Conservation (phyloP, 164 flowering plant genomes). For the Liquidambar formosana region DNA sequence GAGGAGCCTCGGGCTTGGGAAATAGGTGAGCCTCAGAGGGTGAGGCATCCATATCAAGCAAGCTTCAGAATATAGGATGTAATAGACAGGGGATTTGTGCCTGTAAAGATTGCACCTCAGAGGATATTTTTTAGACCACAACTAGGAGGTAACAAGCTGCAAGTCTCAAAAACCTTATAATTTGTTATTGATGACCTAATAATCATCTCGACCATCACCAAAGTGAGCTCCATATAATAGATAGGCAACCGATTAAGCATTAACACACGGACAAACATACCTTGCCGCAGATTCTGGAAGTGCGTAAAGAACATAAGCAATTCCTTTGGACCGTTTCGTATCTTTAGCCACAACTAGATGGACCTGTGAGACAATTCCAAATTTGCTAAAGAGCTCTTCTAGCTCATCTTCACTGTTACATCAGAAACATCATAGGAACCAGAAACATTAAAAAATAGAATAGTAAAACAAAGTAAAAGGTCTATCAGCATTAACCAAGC, state of each 20-base stretch:
- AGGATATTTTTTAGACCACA: too few species aligned
- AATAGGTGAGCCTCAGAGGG: too few species aligned
- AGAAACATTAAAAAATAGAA: neutral
- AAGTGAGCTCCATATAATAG: neutral
- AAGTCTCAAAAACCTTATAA: too few species aligned
- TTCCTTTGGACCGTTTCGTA: constrained; percentile 83
- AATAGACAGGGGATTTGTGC: too few species aligned
- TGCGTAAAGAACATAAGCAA: constrained; percentile 71
- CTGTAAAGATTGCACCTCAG: too few species aligned
- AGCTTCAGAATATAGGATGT: too few species aligned
- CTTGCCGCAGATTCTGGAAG: constrained; percentile 78
- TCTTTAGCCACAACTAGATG: constrained; percentile 86
- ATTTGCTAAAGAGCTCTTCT: constrained; percentile 61
- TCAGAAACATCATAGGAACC: constrained; percentile 9
- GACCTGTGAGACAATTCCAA: constrained; percentile 71
- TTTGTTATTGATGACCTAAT: too few species aligned
- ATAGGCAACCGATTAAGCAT: neutral
- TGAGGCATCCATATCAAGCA: too few species aligned
- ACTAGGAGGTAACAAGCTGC: too few species aligned
- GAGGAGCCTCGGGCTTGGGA: too few species aligned
- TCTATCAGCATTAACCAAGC: too few species aligned
- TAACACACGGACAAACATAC: constrained; percentile 35
- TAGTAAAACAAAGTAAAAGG: too few species aligned
- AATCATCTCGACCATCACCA: neutral
- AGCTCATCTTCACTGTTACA: constrained; percentile 85